Evolutionary conservation across 805 yeast genomes (phyloP), one percentile per base, ranked within the genome.

Genomic region (Lachancea fermentati): DNA sequence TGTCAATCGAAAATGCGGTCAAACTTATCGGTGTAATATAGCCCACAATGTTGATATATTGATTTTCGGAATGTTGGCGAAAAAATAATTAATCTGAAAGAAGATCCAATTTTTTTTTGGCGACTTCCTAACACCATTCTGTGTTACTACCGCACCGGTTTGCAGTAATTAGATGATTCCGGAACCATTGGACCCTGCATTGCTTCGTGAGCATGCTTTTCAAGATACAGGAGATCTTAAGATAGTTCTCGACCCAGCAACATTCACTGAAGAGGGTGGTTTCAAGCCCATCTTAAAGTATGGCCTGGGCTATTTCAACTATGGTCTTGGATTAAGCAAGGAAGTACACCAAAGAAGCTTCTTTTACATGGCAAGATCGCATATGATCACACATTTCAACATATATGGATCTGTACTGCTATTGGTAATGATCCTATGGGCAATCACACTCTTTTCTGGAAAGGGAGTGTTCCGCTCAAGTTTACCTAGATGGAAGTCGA

Each of bases 151-250:
- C n/a, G 26, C 11, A 7, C 11, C 11, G 7, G 11, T 7, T 22
- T 7, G 26, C 26, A 22, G 7, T 22, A 7, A 22, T 7, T 7
- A 4, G 31, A 60, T 62, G 66, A 56, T 63, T 33, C 68, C 69
- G 16, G 57, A 57, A 13, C 65, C 63, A 15, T 44, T 51, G n/a
- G 70, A 66, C 34, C 56, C 65, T 8, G 61, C 54, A 8, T 40
- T 66, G 17, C 43, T 65, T 9, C 60, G 66, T 44, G 70, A 66
- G 34, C 69, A 66, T 40, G 52, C 60, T 4, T 66, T 45, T 36
- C 49, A 55, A n/a, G 68, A 65, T 17, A 55, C 53, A 3, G 53
- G 55, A 2, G 58, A 60, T 39, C 40, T 62, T n/a, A 36, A 42
- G 4, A 44, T 43, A 14, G 63, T 62, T 9, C 44, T 62, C 37